Evolutionary conservation across 805 yeast species (phyloP).

Genomic region (Suhomyces pyralidae): DNA sequence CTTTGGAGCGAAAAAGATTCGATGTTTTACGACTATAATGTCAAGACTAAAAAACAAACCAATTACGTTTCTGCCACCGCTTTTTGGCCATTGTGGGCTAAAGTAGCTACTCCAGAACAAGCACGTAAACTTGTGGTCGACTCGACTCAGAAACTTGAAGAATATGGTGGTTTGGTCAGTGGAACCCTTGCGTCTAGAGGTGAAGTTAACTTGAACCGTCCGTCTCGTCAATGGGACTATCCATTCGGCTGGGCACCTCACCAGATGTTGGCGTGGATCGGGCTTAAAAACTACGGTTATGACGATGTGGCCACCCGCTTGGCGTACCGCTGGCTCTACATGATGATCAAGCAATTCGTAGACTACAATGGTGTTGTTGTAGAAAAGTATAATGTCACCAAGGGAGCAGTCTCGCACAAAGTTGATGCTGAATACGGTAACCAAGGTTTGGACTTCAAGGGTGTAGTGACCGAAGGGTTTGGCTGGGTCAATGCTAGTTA

Average conservation of each 20-base stretch:
- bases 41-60: conserved; percentile 52
- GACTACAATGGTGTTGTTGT: conserved; percentile 93
- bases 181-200: conserved; percentile 79
- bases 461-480: conserved; percentile 93
- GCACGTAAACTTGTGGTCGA: conserved; percentile 59
- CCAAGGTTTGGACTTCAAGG: conserved; percentile 89
- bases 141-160: conserved; percentile 71
- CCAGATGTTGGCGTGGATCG: conserved; percentile 92
- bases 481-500: conserved; percentile 97
- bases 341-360: conserved; percentile 87
- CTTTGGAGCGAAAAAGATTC: conserved; percentile 82
- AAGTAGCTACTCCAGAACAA: conserved; percentile 60
- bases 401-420: conserved; percentile 78
- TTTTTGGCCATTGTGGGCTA: conserved; percentile 91
- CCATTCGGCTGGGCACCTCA: conserved; percentile 99
- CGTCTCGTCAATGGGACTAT: conserved; percentile 97
- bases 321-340: conserved; percentile 82
- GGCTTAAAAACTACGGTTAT: conserved; percentile 71
- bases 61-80: conserved; percentile 83
- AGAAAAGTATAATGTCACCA: conserved; percentile 89
- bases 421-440: conserved; percentile 97
- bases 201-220: conserved; percentile 61
- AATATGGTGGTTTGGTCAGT: conserved; percentile 83
- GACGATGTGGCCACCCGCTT: conserved; percentile 62
- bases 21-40: conserved; percentile 80